phyloP scores from a whole-genome alignment of 1,284 basidiomycete species.

The Malassezia psittaci region DNA sequence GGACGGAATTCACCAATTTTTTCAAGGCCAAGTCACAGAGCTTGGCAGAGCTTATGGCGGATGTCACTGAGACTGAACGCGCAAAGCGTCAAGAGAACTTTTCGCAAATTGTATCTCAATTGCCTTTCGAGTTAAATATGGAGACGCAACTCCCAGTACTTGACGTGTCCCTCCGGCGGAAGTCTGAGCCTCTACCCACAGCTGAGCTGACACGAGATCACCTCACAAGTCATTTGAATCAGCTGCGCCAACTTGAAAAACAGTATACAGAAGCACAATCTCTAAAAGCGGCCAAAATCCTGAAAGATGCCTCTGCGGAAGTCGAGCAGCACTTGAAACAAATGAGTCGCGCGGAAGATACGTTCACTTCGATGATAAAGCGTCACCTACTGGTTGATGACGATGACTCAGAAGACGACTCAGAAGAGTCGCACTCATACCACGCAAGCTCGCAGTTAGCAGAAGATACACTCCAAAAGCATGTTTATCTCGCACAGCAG shows the following conservation, averaged over 20 bases:
- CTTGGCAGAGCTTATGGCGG: conserved; percentile 45
- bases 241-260: conserved; percentile 28
- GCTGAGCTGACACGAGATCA: conserved; percentile 27
- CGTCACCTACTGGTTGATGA: conserved; percentile 1
- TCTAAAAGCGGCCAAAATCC: not conserved
- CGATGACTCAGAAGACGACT: not conserved
- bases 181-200: conserved; percentile 18
- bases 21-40: conserved; percentile 34
- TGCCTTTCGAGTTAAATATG: conserved; percentile 38
- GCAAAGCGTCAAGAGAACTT: conserved; percentile 28
- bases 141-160: conserved; percentile 32
- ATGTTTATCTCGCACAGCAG: conserved; percentile 2
- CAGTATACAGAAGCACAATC: conserved; percentile 12
- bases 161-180: conserved; percentile 35
- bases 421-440: not conserved
- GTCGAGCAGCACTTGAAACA: not conserved
- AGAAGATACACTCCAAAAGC: conserved; percentile 5
- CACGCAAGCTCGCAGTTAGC: not conserved
- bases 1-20: conserved; percentile 62
- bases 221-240: conserved; percentile 24
- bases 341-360: not conserved
- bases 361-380: not conserved
- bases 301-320: not conserved
- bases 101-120: conserved; percentile 22
- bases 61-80: conserved; percentile 30